A percentile compares a stretch with the other conserved stretches of the same genome.
Evolutionary conservation across 2,329 filamentous ascomycete species (phyloP).

Genomic region (Alternaria panax): DNA sequence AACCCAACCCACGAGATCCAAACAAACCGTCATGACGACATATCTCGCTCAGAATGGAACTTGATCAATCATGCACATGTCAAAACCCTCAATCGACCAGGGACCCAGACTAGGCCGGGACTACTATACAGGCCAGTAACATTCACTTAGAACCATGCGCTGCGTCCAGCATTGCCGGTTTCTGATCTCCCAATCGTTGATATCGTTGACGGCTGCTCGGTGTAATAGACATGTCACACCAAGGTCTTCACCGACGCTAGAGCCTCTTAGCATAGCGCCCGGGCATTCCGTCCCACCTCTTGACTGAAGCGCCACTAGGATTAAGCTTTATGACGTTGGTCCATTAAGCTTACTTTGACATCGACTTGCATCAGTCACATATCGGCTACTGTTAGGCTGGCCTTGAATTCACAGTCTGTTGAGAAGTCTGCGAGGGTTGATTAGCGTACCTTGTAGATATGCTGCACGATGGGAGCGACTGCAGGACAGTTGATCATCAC

Average conservation of each 20-base stretch:
- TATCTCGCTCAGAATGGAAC: neutral
- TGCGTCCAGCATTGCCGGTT: neutral
- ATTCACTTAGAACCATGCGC: neutral
- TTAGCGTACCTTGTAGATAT: neutral
- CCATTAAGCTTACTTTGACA: slow-evolving; percentile 18
- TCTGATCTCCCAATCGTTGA: neutral
- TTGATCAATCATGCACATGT: slow-evolving; percentile 9
- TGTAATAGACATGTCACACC: neutral
- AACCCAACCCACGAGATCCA: neutral
- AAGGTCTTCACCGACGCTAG: neutral
- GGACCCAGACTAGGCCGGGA: neutral
- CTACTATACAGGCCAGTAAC: neutral
- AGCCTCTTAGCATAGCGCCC: slow-evolving; percentile 3
- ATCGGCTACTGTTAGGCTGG: neutral
- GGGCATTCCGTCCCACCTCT: slow-evolving; percentile 4
- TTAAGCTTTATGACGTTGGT: slow-evolving; percentile 21
- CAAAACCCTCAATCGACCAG: neutral
- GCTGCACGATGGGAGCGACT: neutral
- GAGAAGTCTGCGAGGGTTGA: neutral
- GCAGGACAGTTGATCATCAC: neutral
- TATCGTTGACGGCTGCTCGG: neutral
- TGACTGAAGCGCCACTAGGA: neutral
- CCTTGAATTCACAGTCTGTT: neutral
- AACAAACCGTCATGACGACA: slow-evolving; percentile 12
- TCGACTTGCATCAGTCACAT: slow-evolving; percentile 3